Conservation (phyloP, 2,329 filamentous ascomycete species). For the Fragosphaeria purpurea region DNA sequence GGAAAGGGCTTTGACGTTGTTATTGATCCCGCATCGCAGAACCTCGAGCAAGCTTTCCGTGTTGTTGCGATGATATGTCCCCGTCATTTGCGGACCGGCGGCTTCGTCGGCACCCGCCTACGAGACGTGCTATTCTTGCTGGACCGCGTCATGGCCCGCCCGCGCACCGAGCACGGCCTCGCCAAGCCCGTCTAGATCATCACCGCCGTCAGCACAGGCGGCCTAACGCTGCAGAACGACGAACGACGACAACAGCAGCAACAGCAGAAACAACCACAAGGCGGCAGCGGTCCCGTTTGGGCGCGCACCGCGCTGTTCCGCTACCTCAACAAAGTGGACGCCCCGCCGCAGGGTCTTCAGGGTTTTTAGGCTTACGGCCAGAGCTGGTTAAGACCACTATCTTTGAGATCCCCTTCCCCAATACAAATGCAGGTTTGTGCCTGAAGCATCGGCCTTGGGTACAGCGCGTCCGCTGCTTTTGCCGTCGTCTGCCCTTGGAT, state of each 20-base stretch:
- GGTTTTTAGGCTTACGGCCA: too few species aligned
- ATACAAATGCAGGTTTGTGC: too few species aligned
- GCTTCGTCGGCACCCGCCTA: slow-evolving; percentile 45
- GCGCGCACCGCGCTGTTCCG: slow-evolving; percentile 38
- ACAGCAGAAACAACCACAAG: too few species aligned
- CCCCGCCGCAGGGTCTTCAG: slow-evolving; percentile 19
- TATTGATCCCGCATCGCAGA: slow-evolving; percentile 33
- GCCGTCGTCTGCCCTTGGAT: background rate
- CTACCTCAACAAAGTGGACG: slow-evolving; percentile 38
- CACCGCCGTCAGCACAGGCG: slow-evolving; percentile 45
- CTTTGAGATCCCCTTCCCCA: too few species aligned
- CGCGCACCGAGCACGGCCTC: slow-evolving; percentile 17
- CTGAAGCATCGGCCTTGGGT: too few species aligned
- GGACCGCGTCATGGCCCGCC: slow-evolving; percentile 33
- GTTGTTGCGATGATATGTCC: slow-evolving; percentile 18
- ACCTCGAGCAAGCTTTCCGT: slow-evolving; percentile 17
- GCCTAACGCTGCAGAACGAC: slow-evolving; percentile 40
- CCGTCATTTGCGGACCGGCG: slow-evolving; percentile 40
- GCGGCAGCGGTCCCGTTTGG: slow-evolving; percentile 39
- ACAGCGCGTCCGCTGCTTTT: too few species aligned
- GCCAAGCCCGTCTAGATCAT: slow-evolving; percentile 36
- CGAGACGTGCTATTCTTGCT: slow-evolving; percentile 39
- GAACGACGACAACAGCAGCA: too few species aligned
- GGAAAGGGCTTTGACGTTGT: slow-evolving; percentile 31
- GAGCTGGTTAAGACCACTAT: too few species aligned